Evolutionary conservation across 306 rosid species (phyloP).

Genomic region (Citrullus colocynthis): DNA sequence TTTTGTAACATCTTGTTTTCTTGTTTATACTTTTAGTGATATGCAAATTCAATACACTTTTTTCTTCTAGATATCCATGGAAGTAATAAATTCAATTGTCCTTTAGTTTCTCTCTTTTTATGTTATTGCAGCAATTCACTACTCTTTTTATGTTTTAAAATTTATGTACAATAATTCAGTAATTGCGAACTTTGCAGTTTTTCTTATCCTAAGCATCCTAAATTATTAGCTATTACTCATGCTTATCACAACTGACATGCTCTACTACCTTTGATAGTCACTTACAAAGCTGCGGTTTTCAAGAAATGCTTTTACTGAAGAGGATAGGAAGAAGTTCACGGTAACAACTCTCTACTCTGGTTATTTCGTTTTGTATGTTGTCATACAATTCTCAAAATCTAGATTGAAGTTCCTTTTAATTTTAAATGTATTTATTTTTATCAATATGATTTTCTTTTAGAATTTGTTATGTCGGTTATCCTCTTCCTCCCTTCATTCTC

Average conservation of each 20-base stretch:
- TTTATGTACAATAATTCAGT: not conserved
- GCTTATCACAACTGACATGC: slow-evolving; percentile 4
- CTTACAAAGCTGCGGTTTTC: slow-evolving; percentile 88
- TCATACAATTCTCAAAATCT: not conserved
- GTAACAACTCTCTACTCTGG: slow-evolving; percentile 20
- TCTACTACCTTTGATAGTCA: slow-evolving; percentile 41
- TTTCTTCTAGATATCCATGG: not conserved
- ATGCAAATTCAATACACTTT: not conserved
- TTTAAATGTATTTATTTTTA: not conserved
- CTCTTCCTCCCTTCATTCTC: too few species aligned
- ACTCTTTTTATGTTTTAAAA: not conserved
- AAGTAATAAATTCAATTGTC: not conserved
- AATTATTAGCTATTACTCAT: not conserved
- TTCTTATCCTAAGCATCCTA: not conserved
- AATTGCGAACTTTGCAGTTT: not conserved
- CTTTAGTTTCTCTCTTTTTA: not conserved
- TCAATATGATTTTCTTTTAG: too few species aligned
- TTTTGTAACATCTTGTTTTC: not conserved
- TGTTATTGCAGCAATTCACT: not conserved
- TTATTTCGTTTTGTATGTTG: not conserved
- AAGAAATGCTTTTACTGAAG: slow-evolving; percentile 46
- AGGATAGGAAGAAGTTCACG: slow-evolving; percentile 45
- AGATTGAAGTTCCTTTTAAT: not conserved
- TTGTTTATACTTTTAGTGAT: not conserved
- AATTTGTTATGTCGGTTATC: too few species aligned